phyloP scores from a whole-genome alignment of 73 alveolate genomes.

The Loxodes magnus region DNA sequence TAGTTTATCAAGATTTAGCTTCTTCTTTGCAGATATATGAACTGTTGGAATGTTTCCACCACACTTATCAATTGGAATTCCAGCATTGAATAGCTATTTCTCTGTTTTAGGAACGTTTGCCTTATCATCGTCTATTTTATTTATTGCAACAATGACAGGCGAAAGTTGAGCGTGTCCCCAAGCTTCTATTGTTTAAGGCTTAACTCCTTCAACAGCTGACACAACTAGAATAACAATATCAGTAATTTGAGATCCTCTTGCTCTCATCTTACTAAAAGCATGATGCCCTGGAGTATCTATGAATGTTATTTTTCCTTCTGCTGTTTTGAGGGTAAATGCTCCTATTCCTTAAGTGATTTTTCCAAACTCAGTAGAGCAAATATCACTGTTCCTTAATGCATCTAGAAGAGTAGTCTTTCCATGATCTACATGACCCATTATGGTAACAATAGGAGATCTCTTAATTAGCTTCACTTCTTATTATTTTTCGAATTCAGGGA shows the following conservation, averaged over 20 bases:
- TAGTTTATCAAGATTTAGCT: constrained; percentile 40
- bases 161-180: constrained; percentile 47
- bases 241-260: constrained; percentile 85
- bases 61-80: constrained; percentile 40
- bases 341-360: constrained; percentile 86
- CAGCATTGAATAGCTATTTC: constrained; percentile 35
- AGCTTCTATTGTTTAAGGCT: constrained; percentile 83
- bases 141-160: constrained; percentile 81
- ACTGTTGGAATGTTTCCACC: constrained; percentile 69
- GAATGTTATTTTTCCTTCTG: constrained; percentile 58
- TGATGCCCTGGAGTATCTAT: constrained; percentile 96
- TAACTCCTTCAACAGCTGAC: constrained; percentile 84
- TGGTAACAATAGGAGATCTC: constrained; percentile 76
- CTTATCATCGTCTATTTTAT: constrained; percentile 64
- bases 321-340: constrained; percentile 69
- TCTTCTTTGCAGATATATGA: constrained; percentile 53
- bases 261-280: constrained; percentile 80
- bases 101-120: constrained; percentile 60
- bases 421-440: constrained; percentile 97
- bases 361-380: constrained; percentile 78
- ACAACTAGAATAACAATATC: constrained; percentile 81
- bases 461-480: constrained; percentile 1
- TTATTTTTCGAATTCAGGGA: too few relatives aligned
- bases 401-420: constrained; percentile 92
- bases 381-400: constrained; percentile 52